These are phyloP conservation scores for Parietichytrium sp. DNA, from an alignment of 108 stramenopile species.

Conservation along the genomic window DNA sequence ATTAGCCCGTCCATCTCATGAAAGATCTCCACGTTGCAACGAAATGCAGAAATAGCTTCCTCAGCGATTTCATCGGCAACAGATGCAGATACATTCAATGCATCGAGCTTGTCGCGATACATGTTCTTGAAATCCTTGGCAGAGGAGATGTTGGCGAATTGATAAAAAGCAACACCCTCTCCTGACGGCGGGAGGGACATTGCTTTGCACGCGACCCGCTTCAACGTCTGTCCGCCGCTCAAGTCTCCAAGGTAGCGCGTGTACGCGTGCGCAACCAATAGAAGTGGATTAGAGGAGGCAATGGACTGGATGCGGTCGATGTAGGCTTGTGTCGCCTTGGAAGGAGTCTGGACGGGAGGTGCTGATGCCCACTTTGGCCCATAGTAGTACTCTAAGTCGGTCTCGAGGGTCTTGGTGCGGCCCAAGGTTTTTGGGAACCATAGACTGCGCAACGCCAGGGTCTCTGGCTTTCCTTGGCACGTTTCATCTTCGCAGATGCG, in stretches of 20 bases:
- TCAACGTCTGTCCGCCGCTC: conserved; percentile 32
- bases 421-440: not conserved
- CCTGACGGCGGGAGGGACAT: not conserved
- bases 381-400: not conserved
- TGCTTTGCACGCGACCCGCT: conserved; percentile 7
- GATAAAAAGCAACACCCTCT: conserved; percentile 11
- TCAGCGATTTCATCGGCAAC: not conserved
- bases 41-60: conserved; percentile 10
- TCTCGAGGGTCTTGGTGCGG: not conserved
- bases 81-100: not conserved
- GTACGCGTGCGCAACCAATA: conserved; percentile 2
- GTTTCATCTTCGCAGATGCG: no score
- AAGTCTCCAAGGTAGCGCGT: conserved; percentile 26
- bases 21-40: conserved; percentile 2
- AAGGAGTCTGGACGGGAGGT: not conserved
- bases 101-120: conserved; percentile 3
- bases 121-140: conserved; percentile 40
- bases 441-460: not conserved
- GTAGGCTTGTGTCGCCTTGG: not conserved
- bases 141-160: not conserved
- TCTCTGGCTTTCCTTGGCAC: no score
- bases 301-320: not conserved
- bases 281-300: not conserved
- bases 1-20: not conserved
- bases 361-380: not conserved